Base-by-base conservation (phyloP, 352 stramenopile genomes). In the Pythium periplocum region DNA sequence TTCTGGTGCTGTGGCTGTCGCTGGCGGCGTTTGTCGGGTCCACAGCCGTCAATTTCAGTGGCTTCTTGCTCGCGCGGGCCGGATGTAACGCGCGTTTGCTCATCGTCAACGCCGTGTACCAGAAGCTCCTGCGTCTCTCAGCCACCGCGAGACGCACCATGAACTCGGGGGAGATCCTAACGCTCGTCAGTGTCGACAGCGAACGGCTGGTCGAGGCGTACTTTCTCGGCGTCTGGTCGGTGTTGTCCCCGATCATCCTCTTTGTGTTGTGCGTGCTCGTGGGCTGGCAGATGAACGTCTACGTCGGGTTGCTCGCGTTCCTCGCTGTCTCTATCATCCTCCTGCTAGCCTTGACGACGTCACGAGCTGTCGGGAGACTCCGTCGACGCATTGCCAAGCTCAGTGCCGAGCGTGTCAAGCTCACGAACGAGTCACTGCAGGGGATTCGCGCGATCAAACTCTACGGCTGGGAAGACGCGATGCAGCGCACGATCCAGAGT, bases 351-450 rank as follows among this genome's bases (percentile, higher is more conserved):
- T 45, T 64, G 31, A 42, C 35, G 42, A 61, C 53, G 39, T 59
- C 63, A 40, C 49, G 47, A 7, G 45, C 55, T 9, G 69, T 71
- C 39, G 71, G 68, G 2, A 44, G 35, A 37, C 57, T 50, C 17
- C 68, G 66, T 26, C 17, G 17, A 26, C 17, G 17, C 17, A 26
- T 26, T 26, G 17, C 17, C 17, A 26, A 26, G 17, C 17, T 26
- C 17, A 26, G 17, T 26, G 17, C 17, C 17, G 17, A 26, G 17
- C 17, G 17, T 26, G 17, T 26, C 17, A 26, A 26, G 57, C 82
- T 97, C 52, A 93, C 94, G n/a, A 96, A 93, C 53, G 93, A 98
- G 68, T 83, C 95, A 17, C 17, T 26, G 17, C 17, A 26, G 17
- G 17, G 17, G 17, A 26, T 26, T 26, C 17, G 17, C 17, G 17